These are phyloP conservation scores for Mortierella antarctica DNA, from an alignment of 192 early-diverging fungal genomes.

Conservation along the genomic window DNA sequence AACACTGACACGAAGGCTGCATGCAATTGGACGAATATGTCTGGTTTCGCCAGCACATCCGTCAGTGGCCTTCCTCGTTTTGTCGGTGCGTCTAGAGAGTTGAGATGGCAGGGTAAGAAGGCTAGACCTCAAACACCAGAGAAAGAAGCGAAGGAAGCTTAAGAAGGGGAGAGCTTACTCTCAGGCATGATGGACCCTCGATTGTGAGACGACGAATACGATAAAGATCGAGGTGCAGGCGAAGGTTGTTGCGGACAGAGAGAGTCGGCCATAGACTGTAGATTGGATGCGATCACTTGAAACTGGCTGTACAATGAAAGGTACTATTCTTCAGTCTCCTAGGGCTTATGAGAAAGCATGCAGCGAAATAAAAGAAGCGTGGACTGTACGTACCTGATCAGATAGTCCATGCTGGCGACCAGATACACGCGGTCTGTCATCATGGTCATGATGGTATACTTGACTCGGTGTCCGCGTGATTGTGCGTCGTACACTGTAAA, in stretches of 20 bases:
- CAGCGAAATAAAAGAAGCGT: not conserved
- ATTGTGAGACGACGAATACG: constrained; percentile 45
- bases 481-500: constrained; percentile 75
- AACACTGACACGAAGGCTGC: constrained; percentile 69
- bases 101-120: not conserved
- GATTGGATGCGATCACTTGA: constrained; percentile 59
- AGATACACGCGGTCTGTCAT: constrained; percentile 74
- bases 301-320: constrained; percentile 59
- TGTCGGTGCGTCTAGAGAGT: constrained; percentile 21
- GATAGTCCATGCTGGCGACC: constrained; percentile 73
- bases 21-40: constrained; percentile 72
- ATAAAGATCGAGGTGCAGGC: constrained; percentile 40
- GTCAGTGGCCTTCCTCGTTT: constrained; percentile 38
- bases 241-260: constrained; percentile 35
- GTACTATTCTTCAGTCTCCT: too few relatives aligned
- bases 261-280: constrained; percentile 56
- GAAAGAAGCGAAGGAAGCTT: not conserved
- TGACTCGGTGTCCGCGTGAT: constrained; percentile 69
- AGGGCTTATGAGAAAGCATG: not conserved
- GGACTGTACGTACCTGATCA: constrained; percentile 64
- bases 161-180: constrained; percentile 20
- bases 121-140: not conserved
- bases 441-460: constrained; percentile 71
- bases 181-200: constrained; percentile 52
- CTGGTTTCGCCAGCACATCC: constrained; percentile 53